Evolutionary conservation across 164 flowering plant species (phyloP).

Genomic region (Vitis vinifera): ASM3070453v1 NC_081806.1:7896501-7897000

Average conservation of each 20-base stretch:
- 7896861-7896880: too few species aligned
- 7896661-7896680: constrained; percentile 7
- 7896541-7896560: constrained; percentile 59
- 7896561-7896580: constrained; percentile 79
- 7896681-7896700: constrained; percentile 8
- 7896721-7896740: constrained; percentile 3
- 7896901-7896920: neutral
- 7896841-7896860: too few species aligned
- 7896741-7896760: neutral
- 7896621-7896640: constrained; percentile 38
- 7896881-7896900: neutral
- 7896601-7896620: constrained; percentile 72
- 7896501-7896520: constrained; percentile 16
- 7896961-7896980: neutral
- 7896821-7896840: too few species aligned
- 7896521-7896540: constrained; percentile 12
- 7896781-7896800: neutral
- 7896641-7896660: constrained; percentile 45
- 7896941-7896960: neutral
- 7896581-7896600: constrained; percentile 65
- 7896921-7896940: neutral
- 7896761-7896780: neutral
- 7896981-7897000: neutral
- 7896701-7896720: constrained; percentile 17
- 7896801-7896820: neutral